Evolutionary conservation across 768 basidiomycete genomes (phyloP), one percentile per base, ranked within the genome.

Genomic region (Calocybe indica): DNA sequence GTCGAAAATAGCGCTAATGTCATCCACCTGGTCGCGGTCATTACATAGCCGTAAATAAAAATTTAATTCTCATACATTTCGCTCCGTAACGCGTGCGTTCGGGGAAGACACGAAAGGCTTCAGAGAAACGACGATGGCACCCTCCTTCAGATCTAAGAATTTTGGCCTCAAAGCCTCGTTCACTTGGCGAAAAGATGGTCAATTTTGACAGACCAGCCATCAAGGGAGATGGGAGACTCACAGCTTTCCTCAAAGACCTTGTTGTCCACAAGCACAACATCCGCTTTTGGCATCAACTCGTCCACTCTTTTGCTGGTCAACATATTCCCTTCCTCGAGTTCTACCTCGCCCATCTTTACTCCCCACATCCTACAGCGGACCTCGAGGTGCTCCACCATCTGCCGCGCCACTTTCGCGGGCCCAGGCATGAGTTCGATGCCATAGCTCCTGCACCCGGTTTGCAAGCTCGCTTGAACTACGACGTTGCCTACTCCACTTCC

Each of bases 131-230:
- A 99, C 88, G 41, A 83, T 83, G 0, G 93, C 92, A 13, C 91
- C 90, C 50, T 95, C 91, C 59, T 92, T 96, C 50, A 98, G 71
- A 59, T 99, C 96, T 46, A 99, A 71, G 66, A 98, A 98, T 58
- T 92, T 87, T 29, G 88, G 83, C 39, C 88, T 76, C 11, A 99
- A 69, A 1, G 83, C 80, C 58, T 91, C 89, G 63, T 97, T 98
- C 51, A 98, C 88, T 91, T 48, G 8, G 36, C 39, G 22, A 22
- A 22, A 22, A 22, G 12, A 9, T 32, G 28, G 49, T 31, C 46
- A 13, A 52, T 51, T 53, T 49, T 50, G 42, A 40, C 8, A 35
- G 48, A 30, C 37, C 32, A 5, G 43, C 13, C 44, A 13, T 37
- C 13, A 45, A 13, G 7, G 6, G 4, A 43, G 46, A 37, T 31